These are phyloP conservation scores for Pleurotus platypus DNA, from an alignment of 768 basidiomycete species.

Conservation along the genomic window DNA sequence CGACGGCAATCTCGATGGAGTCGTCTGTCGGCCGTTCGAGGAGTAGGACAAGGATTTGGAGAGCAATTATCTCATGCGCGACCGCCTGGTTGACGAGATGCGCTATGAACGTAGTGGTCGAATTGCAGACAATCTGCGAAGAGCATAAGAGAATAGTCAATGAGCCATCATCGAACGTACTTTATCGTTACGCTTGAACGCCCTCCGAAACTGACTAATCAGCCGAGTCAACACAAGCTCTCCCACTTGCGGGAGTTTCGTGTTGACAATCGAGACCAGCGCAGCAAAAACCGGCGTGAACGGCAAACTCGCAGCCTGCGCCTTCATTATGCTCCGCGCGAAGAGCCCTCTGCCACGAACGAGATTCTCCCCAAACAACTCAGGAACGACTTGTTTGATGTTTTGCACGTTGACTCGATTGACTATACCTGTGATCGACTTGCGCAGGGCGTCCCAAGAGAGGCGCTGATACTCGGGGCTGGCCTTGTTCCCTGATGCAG, in stretches of 20 bases:
- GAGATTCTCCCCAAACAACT: slow-evolving; percentile 91
- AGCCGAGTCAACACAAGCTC: slow-evolving; percentile 86
- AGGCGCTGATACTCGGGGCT: slow-evolving; percentile 90
- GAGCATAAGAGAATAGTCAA: not conserved
- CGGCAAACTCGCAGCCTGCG: slow-evolving; percentile 93
- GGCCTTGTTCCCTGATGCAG: slow-evolving; percentile 76
- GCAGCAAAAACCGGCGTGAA: slow-evolving; percentile 98
- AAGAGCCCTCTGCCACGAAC: slow-evolving; percentile 92
- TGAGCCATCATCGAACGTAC: slow-evolving; percentile 37
- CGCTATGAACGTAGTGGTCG: slow-evolving; percentile 86
- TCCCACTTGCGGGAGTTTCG: slow-evolving; percentile 94
- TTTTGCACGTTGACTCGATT: slow-evolving; percentile 97
- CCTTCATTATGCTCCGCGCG: slow-evolving; percentile 94
- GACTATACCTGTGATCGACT: slow-evolving; percentile 98
- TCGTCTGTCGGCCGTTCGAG: slow-evolving; percentile 96
- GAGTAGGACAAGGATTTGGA: slow-evolving; percentile 93
- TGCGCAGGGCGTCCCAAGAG: slow-evolving; percentile 96
- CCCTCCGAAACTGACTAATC: slow-evolving; percentile 90
- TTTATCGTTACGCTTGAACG: slow-evolving; percentile 98
- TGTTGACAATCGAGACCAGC: slow-evolving; percentile 91
- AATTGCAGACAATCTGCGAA: slow-evolving; percentile 82
- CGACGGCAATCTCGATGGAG: slow-evolving; percentile 97
- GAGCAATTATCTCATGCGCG: slow-evolving; percentile 89
- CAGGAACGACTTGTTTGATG: slow-evolving; percentile 91
- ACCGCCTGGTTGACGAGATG: slow-evolving; percentile 94